Base-by-base conservation (phyloP, 495 filamentous ascomycete genomes). In the Annulohypoxylon moriforme region DNA sequence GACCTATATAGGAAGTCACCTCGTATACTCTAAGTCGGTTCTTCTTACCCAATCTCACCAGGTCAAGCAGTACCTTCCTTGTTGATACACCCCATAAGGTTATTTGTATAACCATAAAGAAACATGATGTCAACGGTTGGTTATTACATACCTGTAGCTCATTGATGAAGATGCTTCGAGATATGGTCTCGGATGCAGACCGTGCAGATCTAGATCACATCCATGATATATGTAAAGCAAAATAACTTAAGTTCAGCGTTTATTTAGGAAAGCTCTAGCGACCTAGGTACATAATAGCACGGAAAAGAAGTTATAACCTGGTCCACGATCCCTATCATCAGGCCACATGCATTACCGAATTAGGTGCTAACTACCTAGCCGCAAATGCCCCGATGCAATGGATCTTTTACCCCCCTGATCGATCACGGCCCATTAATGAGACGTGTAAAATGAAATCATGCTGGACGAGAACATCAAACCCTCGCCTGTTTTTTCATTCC, bases 331-430 rank as follows among this genome's bases (percentile, higher is more conserved):
- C 61, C 68, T 60, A 58, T 64, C 73, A 49, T 75, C 64, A 66
- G 72, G 59, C 66, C 36, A 68, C 55, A 64, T 73, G 70, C 69
- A 73, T 66, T 66, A 65, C 75, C 70, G 65, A 50, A 77, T 77
- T 76, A 76, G 73, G 64, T 74, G 70, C 70, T 74, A 68, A 60
- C 73, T 72, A 58, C 69, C 71, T 68, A 68, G 73, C 75, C 73
- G 68, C 65, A 76, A 68, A 74, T 76, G 70, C 70, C 68, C 73
- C 52, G 70, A 77, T 77, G 75, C 75, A 68, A 77, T 77, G 75
- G 73, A 68, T 76, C 72, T 60, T 74, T 76, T 76, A 68, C 55
- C 58, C 22, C 55, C 64, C 69, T 59, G 34, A 63, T 61, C 61
- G 31, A 49, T 58, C 47, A 69, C 64, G 67, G 68, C 75, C 40